Base-by-base conservation (phyloP, 192 early-diverging fungal genomes). In the Umbelopsis isabellina region DNA sequence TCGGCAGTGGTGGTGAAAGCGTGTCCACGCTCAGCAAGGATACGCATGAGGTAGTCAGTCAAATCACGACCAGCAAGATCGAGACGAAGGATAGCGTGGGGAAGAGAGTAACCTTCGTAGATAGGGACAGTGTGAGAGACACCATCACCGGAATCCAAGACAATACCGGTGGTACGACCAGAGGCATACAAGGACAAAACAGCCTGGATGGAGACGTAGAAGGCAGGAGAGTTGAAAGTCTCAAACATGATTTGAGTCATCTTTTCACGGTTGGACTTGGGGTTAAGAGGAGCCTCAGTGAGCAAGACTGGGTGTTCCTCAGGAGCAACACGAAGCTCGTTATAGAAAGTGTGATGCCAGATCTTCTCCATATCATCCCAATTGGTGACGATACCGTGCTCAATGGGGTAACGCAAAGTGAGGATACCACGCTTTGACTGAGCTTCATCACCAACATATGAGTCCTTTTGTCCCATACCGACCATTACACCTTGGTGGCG, bases 191-290 rank as follows among this genome's bases (percentile, higher is more conserved):
- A 88, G 76, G 97, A 94, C 37, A 99, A 88, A 8, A 97, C 97
- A 61, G 96, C 95, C 73, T 97, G 96, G 82, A 97, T 98, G 78
- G 91, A 88, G 67, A 99, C 95, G 82, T 97, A 99, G 89, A 98
- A 96, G 66, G 94, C 97, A 70, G 94, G 95, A 51, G 90, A 87
- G 81, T 95, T 95, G 91, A 97, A 98, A 75, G 94, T 94, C 88
- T 98, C 97, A 75, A 98, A 99, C 95, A 97, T 97, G 80, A 99
- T 96, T 85, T 99, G 94, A 72, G 93, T 94, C 95, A 97, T 98
- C 91, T 96, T 97, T 81, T 97, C 96, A 79, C 97, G 94, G 89
- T 99, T 98, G 76, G 88, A 90, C 89, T 96, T 97, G 79, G 95
- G 95, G 90, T 99, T 98, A 73, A 97, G 88, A 27, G 96, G 95